Evolutionary conservation across 768 basidiomycete species (phyloP).

Genomic region (Clitopilus passeckerianus): DNA sequence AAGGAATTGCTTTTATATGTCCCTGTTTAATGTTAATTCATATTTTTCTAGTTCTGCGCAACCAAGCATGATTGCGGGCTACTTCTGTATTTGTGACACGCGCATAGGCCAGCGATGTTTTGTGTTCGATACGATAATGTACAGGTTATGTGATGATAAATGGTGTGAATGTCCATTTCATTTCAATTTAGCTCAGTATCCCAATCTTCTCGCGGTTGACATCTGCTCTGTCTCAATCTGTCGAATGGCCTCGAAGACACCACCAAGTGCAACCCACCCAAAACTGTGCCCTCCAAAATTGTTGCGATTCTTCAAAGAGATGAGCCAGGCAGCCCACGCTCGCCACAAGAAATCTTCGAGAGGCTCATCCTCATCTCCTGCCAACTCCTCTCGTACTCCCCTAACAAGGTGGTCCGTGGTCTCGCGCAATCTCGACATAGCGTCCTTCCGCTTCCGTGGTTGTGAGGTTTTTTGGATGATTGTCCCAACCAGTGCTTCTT

Average conservation of each 20-base stretch:
- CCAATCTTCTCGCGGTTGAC: neutral
- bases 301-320: constrained; percentile 29
- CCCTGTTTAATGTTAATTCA: constrained; percentile 24
- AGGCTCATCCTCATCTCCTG: constrained; percentile 39
- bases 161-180: neutral
- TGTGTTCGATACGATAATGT: neutral
- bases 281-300: constrained; percentile 59
- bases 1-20: constrained; percentile 28
- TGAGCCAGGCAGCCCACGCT: constrained; percentile 53
- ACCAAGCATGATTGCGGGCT: constrained; percentile 46
- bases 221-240: constrained; percentile 12
- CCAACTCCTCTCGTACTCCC: constrained; percentile 42
- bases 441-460: constrained; percentile 44
- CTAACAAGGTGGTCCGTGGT: constrained; percentile 49
- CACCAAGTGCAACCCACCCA: constrained; percentile 54
- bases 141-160: no score
- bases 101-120: neutral
- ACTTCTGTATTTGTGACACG: neutral
- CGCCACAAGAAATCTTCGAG: constrained; percentile 35
- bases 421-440: constrained; percentile 52
- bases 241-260: constrained; percentile 49
- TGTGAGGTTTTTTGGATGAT: constrained; percentile 62
- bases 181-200: constrained; percentile 5
- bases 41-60: constrained; percentile 58
- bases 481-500: constrained; percentile 62